Base-by-base conservation (phyloP, 306 rosid genomes). In the Medicago ruthenica region DNA sequence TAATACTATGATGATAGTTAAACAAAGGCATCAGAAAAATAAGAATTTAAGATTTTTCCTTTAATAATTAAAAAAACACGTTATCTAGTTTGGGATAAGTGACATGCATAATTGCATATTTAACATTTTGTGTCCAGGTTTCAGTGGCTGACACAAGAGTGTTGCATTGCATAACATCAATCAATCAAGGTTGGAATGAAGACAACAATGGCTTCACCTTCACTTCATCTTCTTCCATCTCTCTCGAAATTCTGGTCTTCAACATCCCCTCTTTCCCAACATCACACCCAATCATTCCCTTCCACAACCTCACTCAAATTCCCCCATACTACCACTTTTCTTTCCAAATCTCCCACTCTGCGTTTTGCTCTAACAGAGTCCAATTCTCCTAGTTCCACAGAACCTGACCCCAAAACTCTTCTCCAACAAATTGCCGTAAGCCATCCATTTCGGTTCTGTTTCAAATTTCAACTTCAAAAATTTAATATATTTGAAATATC, bases 321-420 rank as follows among this genome's bases (percentile, higher is more conserved):
- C 73, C 61, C 74, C 16, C 6, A 48, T 11, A 4, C 80, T n/a
- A 48, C 74, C 73, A 55, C 80, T 55, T 62, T 62, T 74, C 58
- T 22, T 53, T 57, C 70, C 41, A 88, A 86, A 71, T 76, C 88
- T 41, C 77, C 80, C 34, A 17, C 80, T 1, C 62, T 83, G 45
- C 74, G 88, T 31, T 85, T 87, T 54, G 92, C 98, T 74, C 86
- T 94, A 16, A 78, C 96, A 0, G 94, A 86, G 5, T 90, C 98
- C 2, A 90, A 90, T 62, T 88, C 97, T 0, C 83, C 91, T 41
- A 87, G 85, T 71, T 87, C 94, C 15, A 76, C 86, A 12, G 82
- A 83, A 44, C 89, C 92, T 63, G 84, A 86, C 8, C 81, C 86
- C 18, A 84, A 76, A 53, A 1, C 86, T 36, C 92, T 90, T 72